Percentiles rank a stretch among this genome's conserved stretches.
These are phyloP conservation scores for Cicer yamashitae DNA, from an alignment of 306 rosid genomes.

Conservation along the genomic window DNA sequence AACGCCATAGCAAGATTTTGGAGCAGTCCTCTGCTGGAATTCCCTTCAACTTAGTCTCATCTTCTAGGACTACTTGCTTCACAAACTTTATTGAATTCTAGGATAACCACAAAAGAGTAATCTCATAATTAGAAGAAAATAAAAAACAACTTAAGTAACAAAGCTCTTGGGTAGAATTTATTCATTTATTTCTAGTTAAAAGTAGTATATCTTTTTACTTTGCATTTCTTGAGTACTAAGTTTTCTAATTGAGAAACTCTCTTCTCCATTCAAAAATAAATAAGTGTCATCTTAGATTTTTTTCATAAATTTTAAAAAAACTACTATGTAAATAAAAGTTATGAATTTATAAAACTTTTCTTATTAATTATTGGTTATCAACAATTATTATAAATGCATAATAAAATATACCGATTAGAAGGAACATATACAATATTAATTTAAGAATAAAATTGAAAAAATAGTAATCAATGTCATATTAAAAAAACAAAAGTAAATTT, in stretches of 20 bases:
- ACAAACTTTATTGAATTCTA: conserved; percentile 90
- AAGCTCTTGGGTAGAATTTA: neutral
- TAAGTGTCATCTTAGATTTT: no score
- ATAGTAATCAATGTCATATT: no score
- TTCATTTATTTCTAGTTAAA: neutral
- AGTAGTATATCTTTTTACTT: conserved; percentile 12
- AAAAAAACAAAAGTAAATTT: no score
- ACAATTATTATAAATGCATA: no score
- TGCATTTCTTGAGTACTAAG: neutral
- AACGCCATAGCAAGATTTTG: conserved; percentile 81
- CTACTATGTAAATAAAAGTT: no score
- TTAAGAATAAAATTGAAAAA: no score
- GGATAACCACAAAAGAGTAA: neutral
- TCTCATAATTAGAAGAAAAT: conserved; percentile 10
- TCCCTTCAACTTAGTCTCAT: conserved; percentile 80
- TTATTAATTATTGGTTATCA: no score
- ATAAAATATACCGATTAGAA: no score
- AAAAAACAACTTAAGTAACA: neutral
- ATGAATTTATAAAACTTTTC: no score
- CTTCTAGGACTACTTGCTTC: conserved; percentile 95
- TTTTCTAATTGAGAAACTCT: conserved; percentile 31
- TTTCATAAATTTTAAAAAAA: no score
- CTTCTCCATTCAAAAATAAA: no score
- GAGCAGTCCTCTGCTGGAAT: conserved; percentile 88
- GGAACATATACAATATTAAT: no score